These are phyloP conservation scores for Moricandia arvensis DNA, from an alignment of 345 rosid species.

Conservation along the genomic window DNA sequence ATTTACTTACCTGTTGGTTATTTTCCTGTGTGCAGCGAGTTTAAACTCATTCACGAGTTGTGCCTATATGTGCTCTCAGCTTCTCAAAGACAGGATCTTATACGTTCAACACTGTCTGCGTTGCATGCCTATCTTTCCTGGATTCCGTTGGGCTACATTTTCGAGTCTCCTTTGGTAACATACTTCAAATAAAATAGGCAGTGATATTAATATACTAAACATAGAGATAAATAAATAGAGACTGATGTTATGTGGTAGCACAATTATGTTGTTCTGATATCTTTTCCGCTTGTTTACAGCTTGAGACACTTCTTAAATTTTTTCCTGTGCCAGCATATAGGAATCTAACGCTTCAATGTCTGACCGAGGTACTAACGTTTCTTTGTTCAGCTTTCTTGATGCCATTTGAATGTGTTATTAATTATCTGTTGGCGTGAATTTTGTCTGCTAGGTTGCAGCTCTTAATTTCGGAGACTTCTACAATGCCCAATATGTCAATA, in stretches of 20 bases:
- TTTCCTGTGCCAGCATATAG: conserved; percentile 77
- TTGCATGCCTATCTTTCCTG: conserved; percentile 99
- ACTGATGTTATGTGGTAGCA: conserved; percentile 22
- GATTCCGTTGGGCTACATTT: conserved; percentile 99
- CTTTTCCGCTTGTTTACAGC: conserved; percentile 48
- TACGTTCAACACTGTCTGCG: conserved; percentile 89
- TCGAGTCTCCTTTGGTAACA: conserved; percentile 93
- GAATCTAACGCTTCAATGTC: conserved; percentile 93
- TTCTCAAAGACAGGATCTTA: conserved; percentile 93
- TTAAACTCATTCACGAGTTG: conserved; percentile 96
- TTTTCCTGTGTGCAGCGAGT: conserved; percentile 70
- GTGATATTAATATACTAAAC: too few relatives aligned
- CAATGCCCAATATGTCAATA: conserved; percentile 68
- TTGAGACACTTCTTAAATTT: conserved; percentile 89
- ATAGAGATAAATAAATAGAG: background rate
- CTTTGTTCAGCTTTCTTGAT: background rate
- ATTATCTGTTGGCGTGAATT: background rate
- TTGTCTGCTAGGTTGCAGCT: conserved; percentile 73
- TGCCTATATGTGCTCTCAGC: conserved; percentile 96
- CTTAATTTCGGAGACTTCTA: conserved; percentile 90
- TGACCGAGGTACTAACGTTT: conserved; percentile 69
- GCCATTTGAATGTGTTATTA: conserved; percentile 5
- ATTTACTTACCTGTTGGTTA: conserved; percentile 10
- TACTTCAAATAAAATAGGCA: background rate
- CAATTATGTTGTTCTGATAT: conserved; percentile 24